A percentile compares a stretch with the other conserved stretches of the same genome.
Evolutionary conservation across 495 filamentous ascomycete genomes (phyloP).

Genomic region (Filosporella fistucella): DNA sequence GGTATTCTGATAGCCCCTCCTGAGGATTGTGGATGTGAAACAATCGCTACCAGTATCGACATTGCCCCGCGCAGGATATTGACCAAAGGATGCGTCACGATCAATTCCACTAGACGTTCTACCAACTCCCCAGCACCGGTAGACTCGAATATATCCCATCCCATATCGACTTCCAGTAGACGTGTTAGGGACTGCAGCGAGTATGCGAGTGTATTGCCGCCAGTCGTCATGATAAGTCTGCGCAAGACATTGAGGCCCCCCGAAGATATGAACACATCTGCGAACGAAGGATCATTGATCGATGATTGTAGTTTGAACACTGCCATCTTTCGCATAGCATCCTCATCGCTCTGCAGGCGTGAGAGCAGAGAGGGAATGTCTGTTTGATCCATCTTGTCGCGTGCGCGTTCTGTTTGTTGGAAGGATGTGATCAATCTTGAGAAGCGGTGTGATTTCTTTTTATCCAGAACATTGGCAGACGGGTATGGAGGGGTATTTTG

Average conservation of each 20-base stretch:
- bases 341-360: constrained; percentile 56
- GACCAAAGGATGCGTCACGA: constrained; percentile 92
- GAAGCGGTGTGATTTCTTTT: neutral
- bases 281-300: constrained; percentile 95
- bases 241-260: constrained; percentile 79
- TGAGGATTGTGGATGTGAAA: constrained; percentile 69
- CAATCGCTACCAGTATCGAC: constrained; percentile 90
- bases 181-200: constrained; percentile 82
- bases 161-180: constrained; percentile 92
- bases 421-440: neutral
- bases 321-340: constrained; percentile 96
- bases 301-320: constrained; percentile 94
- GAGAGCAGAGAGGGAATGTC: constrained; percentile 52
- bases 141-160: constrained; percentile 76
- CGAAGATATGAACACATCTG: constrained; percentile 88
- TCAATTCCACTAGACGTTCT: constrained; percentile 81
- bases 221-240: constrained; percentile 74
- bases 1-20: constrained; percentile 30
- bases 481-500: neutral
- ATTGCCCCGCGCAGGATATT: constrained; percentile 96
- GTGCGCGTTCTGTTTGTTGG: neutral
- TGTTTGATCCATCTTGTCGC: constrained; percentile 27
- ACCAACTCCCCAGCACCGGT: constrained; percentile 45
- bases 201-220: constrained; percentile 93
- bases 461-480: neutral